Base-by-base conservation (phyloP, 176 grass and related monocot genomes). In the Eremochloa ophiuroides region DNA sequence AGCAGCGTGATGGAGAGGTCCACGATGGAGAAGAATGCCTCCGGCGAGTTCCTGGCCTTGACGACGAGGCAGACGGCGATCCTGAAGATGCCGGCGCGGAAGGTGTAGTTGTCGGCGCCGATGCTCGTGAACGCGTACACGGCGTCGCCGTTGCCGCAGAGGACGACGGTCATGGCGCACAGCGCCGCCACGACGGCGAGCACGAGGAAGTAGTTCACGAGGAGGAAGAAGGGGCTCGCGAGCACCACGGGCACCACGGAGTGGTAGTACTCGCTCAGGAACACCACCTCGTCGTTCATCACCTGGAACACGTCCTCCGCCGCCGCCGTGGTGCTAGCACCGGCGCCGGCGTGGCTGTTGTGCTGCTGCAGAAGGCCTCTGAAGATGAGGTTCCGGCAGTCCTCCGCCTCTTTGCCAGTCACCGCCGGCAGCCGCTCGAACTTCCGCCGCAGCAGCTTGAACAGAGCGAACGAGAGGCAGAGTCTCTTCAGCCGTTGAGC, bases 231-330 rank as follows among this genome's bases (percentile, higher is more conserved):
- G 4, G 71, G 82, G 35, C 62, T 84, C 4, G 82, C 82, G 2
- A 84, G 25, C 33, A 76, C 35, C 0, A 76, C 46, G 2, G 82
- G 72, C 10, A 56, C 2, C 2, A 76, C 72, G 0, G 72, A 84
- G 72, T 76, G 72, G 47, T 84, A 67, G 46, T 76, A 84, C 62
- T 84, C 82, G 34, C 4, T 26, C 0, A 84, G 34, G 62, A 84
- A 84, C 10, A n/a, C 20, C 3, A 75, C 10, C 71, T 84, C 82
- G 8, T 84, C 47, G 17, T 23, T 17, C 13, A 84, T 41, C 72
- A 84, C 72, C 1, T 76, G 33, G 18, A 84, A 84, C 23, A 84
- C 11, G 1, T 60, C 56, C 56, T 61, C 58, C 14, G 58, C 56
- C 50, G 48, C 43, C 13, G 42, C 42, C 13, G 18, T 20, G 17